Evolutionary conservation across 192 early-diverging fungal species (phyloP).

Genomic region (Entomortierella beljakovae): DNA sequence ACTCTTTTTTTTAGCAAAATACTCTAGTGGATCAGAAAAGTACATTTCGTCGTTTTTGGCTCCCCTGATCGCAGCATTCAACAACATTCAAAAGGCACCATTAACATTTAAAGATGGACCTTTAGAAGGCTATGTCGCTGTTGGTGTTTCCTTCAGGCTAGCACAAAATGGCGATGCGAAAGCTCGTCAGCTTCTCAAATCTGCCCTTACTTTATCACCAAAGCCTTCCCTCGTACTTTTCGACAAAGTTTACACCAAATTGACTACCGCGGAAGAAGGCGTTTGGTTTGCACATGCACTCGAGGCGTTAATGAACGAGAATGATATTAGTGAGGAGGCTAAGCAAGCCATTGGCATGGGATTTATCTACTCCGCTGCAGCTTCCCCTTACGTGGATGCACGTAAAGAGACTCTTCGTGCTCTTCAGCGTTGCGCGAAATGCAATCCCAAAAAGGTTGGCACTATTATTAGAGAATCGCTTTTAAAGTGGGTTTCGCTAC

Average conservation of each 20-base stretch:
- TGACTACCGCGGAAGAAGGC: slow-evolving; percentile 69
- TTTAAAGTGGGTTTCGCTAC: slow-evolving; percentile 58
- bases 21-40: slow-evolving; percentile 18
- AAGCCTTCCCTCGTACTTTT: slow-evolving; percentile 83
- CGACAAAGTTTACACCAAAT: slow-evolving; percentile 87
- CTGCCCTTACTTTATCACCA: slow-evolving; percentile 52
- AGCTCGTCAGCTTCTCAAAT: slow-evolving; percentile 45
- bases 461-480: slow-evolving; percentile 55
- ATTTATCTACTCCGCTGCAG: slow-evolving; percentile 67
- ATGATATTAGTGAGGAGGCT: slow-evolving; percentile 39
- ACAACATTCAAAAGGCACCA: slow-evolving; percentile 71
- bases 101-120: slow-evolving; percentile 67
- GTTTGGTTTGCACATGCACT: slow-evolving; percentile 76
- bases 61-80: slow-evolving; percentile 61
- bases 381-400: slow-evolving; percentile 52
- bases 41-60: slow-evolving; percentile 55
- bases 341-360: slow-evolving; percentile 59
- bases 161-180: slow-evolving; percentile 28
- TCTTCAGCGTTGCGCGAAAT: slow-evolving; percentile 36
- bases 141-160: slow-evolving; percentile 65
- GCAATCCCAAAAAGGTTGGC: slow-evolving; percentile 45
- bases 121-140: slow-evolving; percentile 73
- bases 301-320: slow-evolving; percentile 59
- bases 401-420: slow-evolving; percentile 60
- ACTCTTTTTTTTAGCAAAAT: slow-evolving; percentile 16